These are phyloP conservation scores for Acer negundo DNA, from an alignment of 345 rosid genomes.

Conservation along the genomic window DNA sequence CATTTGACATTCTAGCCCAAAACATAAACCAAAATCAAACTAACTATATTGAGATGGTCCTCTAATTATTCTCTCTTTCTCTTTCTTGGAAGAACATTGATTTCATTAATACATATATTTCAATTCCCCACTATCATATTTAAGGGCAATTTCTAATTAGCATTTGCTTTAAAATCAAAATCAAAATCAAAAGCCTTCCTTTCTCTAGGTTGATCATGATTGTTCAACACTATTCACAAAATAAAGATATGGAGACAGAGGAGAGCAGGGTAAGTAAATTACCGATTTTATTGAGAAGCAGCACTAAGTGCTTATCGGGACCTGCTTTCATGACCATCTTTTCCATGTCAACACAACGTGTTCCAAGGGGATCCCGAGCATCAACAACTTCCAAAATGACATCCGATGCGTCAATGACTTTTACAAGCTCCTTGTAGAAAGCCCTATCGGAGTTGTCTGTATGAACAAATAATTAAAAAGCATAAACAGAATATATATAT, in stretches of 20 bases:
- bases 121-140: background rate
- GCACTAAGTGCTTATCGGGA: constrained; percentile 76
- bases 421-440: constrained; percentile 94
- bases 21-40: background rate
- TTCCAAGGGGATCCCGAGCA: constrained; percentile 93
- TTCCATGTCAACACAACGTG: constrained; percentile 94
- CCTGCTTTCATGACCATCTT: constrained; percentile 86
- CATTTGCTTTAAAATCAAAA: background rate
- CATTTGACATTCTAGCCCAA: background rate
- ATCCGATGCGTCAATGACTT: constrained; percentile 88
- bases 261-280: constrained; percentile 1
- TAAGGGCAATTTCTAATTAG: background rate
- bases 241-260: background rate
- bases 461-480: background rate
- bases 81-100: background rate
- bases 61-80: background rate
- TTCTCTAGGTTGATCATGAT: background rate
- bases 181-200: background rate
- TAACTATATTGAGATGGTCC: background rate
- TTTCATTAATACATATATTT: background rate
- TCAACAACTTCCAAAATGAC: constrained; percentile 96
- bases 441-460: constrained; percentile 89
- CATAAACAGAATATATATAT: background rate
- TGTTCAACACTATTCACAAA: background rate
- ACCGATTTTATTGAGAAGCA: constrained; percentile 94